Percentiles rank a stretch among this genome's conserved stretches.
Evolutionary conservation across 1,139 yeast species (phyloP).

Genomic region (Debaryomyces sp.): DNA sequence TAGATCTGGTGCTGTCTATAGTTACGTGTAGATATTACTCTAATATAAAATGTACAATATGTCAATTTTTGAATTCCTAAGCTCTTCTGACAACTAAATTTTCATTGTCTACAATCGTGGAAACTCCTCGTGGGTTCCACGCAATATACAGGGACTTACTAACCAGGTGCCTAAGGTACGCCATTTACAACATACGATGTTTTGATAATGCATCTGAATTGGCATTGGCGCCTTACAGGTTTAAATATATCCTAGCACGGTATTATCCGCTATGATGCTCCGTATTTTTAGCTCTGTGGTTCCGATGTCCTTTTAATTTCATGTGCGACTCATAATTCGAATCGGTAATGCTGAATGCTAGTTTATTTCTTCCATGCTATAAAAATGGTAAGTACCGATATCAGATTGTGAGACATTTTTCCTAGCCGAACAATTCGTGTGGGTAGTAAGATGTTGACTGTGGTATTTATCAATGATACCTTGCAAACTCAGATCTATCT

Average conservation of each 20-base stretch:
- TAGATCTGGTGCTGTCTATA: background rate
- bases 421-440: too few relatives aligned
- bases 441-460: too few relatives aligned
- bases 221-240: background rate
- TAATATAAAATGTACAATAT: background rate
- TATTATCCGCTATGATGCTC: too few relatives aligned
- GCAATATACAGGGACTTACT: background rate
- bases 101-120: background rate
- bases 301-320: too few relatives aligned
- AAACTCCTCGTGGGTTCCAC: slow-evolving; percentile 1
- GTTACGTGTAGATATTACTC: background rate
- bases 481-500: too few relatives aligned
- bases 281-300: too few relatives aligned
- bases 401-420: too few relatives aligned
- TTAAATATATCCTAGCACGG: background rate
- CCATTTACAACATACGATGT: background rate
- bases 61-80: background rate
- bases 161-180: background rate
- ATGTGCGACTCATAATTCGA: too few relatives aligned
- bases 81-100: background rate
- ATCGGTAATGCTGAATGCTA: too few relatives aligned
- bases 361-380: too few relatives aligned
- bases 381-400: too few relatives aligned
- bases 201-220: background rate
- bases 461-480: too few relatives aligned